Conservation (phyloP, 345 rosid species). For the Capsella bursapastoris region DNA sequence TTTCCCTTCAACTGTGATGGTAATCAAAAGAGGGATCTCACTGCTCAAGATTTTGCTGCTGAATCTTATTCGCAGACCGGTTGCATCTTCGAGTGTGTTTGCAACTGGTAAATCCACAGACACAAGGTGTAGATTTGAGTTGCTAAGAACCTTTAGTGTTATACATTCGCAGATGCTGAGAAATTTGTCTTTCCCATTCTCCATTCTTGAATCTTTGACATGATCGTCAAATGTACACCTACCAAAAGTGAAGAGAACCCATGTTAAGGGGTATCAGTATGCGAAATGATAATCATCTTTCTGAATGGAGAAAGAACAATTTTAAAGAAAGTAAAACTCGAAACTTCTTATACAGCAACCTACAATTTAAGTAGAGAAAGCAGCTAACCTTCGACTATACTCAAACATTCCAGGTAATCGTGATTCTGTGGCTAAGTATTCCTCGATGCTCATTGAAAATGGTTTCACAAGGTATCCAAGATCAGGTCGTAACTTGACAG, state of each 20-base stretch:
- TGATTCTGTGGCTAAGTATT: conserved; percentile 63
- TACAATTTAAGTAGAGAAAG: conserved; percentile 8
- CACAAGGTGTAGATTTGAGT: conserved; percentile 76
- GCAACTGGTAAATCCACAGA: conserved; percentile 81
- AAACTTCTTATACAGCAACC: not conserved
- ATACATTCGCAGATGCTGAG: conserved; percentile 74
- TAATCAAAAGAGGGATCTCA: conserved; percentile 75
- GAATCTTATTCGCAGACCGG: conserved; percentile 78
- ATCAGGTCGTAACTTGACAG: conserved; percentile 89
- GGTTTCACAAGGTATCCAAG: conserved; percentile 97
- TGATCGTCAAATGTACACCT: conserved; percentile 83
- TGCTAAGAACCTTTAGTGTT: conserved; percentile 75
- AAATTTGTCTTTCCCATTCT: conserved; percentile 65
- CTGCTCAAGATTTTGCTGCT: conserved; percentile 85
- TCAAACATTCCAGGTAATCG: conserved; percentile 93
- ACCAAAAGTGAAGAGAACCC: conserved; percentile 29
- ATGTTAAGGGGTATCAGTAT: not conserved
- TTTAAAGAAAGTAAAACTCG: not conserved
- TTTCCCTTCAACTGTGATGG: conserved; percentile 81
- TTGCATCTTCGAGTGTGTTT: conserved; percentile 76
- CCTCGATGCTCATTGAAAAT: conserved; percentile 61
- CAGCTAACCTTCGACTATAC: conserved; percentile 71
- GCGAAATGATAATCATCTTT: not conserved
- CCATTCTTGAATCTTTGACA: conserved; percentile 59
- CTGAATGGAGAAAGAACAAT: not conserved